Base-by-base conservation (phyloP, 768 basidiomycete genomes). In the Fistulinella prunicolor region DNA sequence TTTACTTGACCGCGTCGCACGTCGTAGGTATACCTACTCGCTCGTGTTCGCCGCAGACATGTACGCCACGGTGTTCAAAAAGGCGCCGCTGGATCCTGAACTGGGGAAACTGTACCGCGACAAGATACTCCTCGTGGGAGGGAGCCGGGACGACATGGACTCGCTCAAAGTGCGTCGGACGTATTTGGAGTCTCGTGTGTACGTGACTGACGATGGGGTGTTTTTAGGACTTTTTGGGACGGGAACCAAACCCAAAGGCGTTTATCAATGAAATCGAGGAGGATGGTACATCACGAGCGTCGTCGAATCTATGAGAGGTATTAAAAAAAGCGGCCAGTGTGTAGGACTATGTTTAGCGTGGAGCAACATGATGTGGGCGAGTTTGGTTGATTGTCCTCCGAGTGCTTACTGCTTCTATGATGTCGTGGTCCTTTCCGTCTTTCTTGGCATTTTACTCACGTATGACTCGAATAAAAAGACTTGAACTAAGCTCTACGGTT, bases 11-110 rank as follows among this genome's bases (percentile, higher is more conserved):
- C 9, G 6, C 23, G 19, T 26, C 12, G 16, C 7, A 32, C 13
- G 30, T 19, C 13, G 7, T 44, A 61, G 85, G 73, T 86, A 79
- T 68, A 85, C 82, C 3, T 93, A 89, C 55, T 88, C 85, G 14
- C 75, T 88, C 16, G 77, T 79, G 24, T 81, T 81, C 58, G 75
- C 79, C 0, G 65, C 73, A 24, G 81, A 82, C 66, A 81, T 80
- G 78, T 82, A 78, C 52, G 66, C 78, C 21, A 85, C 88, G 2
- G 78, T 93, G n/a, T 94, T 94, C 73, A 84, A 87, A 60, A 71
- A 73, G 24, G 85, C 88, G 57, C 89, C 89, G 17, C 72, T 94
- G 47, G 80, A 85, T 59, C 81, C 86, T 1, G 69, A 65, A 20
- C 78, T 80, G 14, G 89, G 91, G 4, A 71, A 75, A 52, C 70